Percentiles rank a stretch among this genome's conserved stretches.
These are phyloP conservation scores for Lodderomyces theae DNA, from an alignment of 1,139 yeast genomes.

Conservation along the genomic window DNA sequence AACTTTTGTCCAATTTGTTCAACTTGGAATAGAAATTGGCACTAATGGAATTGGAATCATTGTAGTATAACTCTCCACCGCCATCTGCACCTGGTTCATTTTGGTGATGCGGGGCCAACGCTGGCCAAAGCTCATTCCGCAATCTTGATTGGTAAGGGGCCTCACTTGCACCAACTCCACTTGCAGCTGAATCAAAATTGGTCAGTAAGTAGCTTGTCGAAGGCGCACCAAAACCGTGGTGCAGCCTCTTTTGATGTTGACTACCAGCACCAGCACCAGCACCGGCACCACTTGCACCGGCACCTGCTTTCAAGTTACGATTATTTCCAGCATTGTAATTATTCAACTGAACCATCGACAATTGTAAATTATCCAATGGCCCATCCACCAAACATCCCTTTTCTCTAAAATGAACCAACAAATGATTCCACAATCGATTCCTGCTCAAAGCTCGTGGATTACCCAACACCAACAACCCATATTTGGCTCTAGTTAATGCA, in stretches of 20 bases:
- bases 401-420: slow-evolving; percentile 76
- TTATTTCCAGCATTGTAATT: slow-evolving; percentile 7
- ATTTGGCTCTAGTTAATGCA: slow-evolving; percentile 88
- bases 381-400: slow-evolving; percentile 91
- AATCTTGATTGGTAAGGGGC: neutral
- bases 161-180: slow-evolving; percentile 30
- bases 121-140: slow-evolving; percentile 34
- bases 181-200: slow-evolving; percentile 41
- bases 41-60: slow-evolving; percentile 24
- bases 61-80: slow-evolving; percentile 14
- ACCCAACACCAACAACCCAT: slow-evolving; percentile 79
- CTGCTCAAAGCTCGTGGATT: slow-evolving; percentile 76
- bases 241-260: slow-evolving; percentile 6
- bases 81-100: slow-evolving; percentile 7
- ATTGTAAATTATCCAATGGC: slow-evolving; percentile 74
- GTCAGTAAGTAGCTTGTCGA: slow-evolving; percentile 48
- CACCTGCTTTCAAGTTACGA: slow-evolving; percentile 1
- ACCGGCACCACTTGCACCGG: too few relatives aligned
- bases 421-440: slow-evolving; percentile 75
- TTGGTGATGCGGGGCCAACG: slow-evolving; percentile 16
- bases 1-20: slow-evolving; percentile 22
- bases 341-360: slow-evolving; percentile 62
- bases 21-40: slow-evolving; percentile 45
- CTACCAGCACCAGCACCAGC: too few relatives aligned
- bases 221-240: slow-evolving; percentile 11